phyloP scores from a whole-genome alignment of 495 filamentous ascomycete species.

The Mytilinidion resinicola region DNA sequence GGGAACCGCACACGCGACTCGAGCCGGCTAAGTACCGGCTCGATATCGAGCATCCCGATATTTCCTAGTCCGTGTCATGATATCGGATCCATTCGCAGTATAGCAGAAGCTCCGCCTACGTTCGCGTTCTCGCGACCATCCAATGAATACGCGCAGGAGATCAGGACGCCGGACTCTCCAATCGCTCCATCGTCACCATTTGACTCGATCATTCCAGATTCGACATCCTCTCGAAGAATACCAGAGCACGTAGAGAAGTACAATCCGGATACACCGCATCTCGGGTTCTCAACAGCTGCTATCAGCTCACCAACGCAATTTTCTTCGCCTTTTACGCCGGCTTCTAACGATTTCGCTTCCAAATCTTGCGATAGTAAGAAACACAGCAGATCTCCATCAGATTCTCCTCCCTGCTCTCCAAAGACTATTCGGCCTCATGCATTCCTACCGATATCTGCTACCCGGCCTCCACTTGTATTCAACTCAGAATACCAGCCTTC shows the following conservation, averaged over 20 bases:
- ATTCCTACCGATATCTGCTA: not conserved
- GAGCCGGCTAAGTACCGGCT: conserved; percentile 10
- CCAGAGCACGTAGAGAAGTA: conserved; percentile 1
- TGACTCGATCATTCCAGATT: not conserved
- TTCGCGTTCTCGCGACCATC: conserved; percentile 28
- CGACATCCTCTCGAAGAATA: not conserved
- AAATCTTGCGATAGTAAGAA: not conserved
- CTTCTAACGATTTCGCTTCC: conserved; percentile 8
- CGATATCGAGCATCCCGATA: conserved; percentile 24
- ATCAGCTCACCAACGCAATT: conserved; percentile 2
- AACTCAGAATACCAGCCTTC: conserved; percentile 1
- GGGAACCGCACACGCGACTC: not conserved
- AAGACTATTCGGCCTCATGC: conserved; percentile 20
- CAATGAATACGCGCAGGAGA: conserved; percentile 11
- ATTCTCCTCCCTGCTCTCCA: conserved; percentile 32
- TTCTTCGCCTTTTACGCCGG: conserved; percentile 17
- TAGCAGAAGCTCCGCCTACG: conserved; percentile 19
- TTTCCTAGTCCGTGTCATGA: conserved; percentile 30
- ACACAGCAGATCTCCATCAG: conserved; percentile 14
- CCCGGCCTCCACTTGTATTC: not conserved
- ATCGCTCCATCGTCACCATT: conserved; percentile 10
- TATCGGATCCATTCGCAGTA: conserved; percentile 1
- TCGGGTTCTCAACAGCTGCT: conserved; percentile 3
- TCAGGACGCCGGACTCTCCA: not conserved
- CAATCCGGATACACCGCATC: conserved; percentile 8